Evolutionary conservation across 179 eudicot genomes (phyloP).

Genomic region (Silene noctiflora): DNA sequence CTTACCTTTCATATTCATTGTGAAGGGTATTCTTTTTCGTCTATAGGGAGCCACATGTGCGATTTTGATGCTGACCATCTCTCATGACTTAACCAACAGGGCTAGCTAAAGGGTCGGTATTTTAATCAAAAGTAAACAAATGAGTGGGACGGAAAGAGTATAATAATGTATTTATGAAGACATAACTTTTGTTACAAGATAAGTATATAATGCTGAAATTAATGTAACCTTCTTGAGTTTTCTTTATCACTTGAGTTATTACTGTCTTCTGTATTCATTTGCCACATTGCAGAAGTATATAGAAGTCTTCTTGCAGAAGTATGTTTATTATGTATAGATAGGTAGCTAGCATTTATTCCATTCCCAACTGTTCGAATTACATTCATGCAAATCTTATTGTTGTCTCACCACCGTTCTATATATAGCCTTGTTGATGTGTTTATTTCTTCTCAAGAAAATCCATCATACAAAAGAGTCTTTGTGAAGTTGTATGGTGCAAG

Average conservation of each 20-base stretch:
- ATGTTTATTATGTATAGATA: background rate
- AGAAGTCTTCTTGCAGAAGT: background rate
- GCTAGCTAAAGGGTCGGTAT: too few species aligned
- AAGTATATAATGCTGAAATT: background rate
- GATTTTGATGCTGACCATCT: too few species aligned
- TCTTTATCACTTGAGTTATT: constrained; percentile 7
- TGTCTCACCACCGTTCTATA: constrained; percentile 15
- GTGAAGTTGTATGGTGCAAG: background rate
- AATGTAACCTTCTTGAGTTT: background rate
- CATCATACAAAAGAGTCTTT: background rate
- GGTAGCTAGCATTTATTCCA: constrained; percentile 11
- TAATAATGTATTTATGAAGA: background rate
- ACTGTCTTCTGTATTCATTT: constrained; percentile 1
- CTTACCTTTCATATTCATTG: too few species aligned
- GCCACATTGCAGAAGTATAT: constrained; percentile 7
- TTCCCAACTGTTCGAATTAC: constrained; percentile 7
- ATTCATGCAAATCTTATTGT: constrained; percentile 12
- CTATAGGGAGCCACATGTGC: too few species aligned
- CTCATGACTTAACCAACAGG: too few species aligned
- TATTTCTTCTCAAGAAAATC: background rate
- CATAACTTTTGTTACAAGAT: background rate
- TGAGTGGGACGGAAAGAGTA: too few species aligned
- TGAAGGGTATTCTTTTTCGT: too few species aligned
- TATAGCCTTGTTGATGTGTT: background rate
- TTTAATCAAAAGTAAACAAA: too few species aligned